Evolutionary conservation across 345 rosid genomes (phyloP), one percentile per base, ranked within the genome.

Genomic region (Garcia nutans): DNA sequence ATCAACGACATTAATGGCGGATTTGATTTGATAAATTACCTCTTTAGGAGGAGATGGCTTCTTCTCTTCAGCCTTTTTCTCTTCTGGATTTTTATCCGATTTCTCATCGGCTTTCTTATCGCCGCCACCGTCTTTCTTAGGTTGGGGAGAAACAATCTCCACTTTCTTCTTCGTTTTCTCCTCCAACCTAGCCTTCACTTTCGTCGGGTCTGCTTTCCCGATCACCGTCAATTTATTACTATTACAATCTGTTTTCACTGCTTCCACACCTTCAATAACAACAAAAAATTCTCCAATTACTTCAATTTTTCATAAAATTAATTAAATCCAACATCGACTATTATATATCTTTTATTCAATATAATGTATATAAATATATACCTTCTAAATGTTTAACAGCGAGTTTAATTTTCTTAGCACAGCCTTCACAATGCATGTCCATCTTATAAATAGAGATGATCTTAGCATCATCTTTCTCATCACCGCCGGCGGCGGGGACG

Each of bases 381-480:
- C 84, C 84, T n/a, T 73, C 84, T 44, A 81, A 68, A 58, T 33
- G 76, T 15, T 64, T 81, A 2, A 81, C 80, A 6, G 71, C 78
- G 62, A 71, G 77, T 57, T 49, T 70, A 41, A 81, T 45, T 70
- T 81, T 81, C 88, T 89, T 91, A 33, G 96, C 97, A 57, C 99
- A 96, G 20, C 96, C 98, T 69, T 93, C 94, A 45, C 99, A 96
- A 87, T 91, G 98, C 87, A 96, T 81, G 68, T 91, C 92, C 73
- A 81, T 75, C 85, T 89, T 93, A 88, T 88, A 76, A 33, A 93
- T 90, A 78, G 86, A 86, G 64, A 86, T 79, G 62, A 50, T 58
- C 2, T 49, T 76, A 33, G 80, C 90, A 77, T 78, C 84, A 41
- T 73, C 83, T 31, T 80, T 76, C 64, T 76, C 72, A 0, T 59